Conservation (phyloP, 805 yeast species). For the Yamadazyma olivae region DNA sequence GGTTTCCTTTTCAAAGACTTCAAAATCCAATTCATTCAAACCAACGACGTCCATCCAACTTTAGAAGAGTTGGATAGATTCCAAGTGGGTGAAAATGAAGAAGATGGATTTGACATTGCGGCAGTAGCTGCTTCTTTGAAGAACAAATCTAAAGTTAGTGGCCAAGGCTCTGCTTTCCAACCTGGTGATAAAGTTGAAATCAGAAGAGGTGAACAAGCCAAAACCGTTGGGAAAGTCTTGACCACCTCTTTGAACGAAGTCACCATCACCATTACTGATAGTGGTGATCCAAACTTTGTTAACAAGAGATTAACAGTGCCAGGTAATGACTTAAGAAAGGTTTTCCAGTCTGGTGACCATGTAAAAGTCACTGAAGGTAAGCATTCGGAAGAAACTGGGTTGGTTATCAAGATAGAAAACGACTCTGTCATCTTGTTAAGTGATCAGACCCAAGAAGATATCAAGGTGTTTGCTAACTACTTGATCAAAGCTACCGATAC, state of each 20-base stretch:
- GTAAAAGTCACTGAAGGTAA: conserved; percentile 90
- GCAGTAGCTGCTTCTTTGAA: conserved; percentile 85
- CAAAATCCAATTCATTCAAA: conserved; percentile 75
- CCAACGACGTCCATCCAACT: conserved; percentile 79
- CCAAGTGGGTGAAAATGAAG: conserved; percentile 70
- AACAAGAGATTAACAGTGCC: conserved; percentile 77
- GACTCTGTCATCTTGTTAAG: conserved; percentile 88
- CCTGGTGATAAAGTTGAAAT: conserved; percentile 95
- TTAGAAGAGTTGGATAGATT: conserved; percentile 86
- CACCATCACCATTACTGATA: conserved; percentile 47
- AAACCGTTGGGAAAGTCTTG: conserved; percentile 76
- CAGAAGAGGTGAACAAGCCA: conserved; percentile 89
- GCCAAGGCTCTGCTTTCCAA: conserved; percentile 55
- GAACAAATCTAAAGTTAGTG: conserved; percentile 34
- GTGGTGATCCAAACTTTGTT: conserved; percentile 54
- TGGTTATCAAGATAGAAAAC: conserved; percentile 76
- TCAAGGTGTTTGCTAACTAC: conserved; percentile 90
- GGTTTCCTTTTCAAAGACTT: conserved; percentile 88
- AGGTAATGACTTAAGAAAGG: conserved; percentile 74
- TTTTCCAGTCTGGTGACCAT: conserved; percentile 89
- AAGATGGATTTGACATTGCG: conserved; percentile 78
- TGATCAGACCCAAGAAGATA: conserved; percentile 83
- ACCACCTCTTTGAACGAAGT: conserved; percentile 59
- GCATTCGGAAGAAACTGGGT: conserved; percentile 90
- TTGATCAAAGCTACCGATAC: conserved; percentile 90